Conservation (phyloP, 2,329 filamentous ascomycete genomes). For the Hymenoscyphus infarciens region DNA sequence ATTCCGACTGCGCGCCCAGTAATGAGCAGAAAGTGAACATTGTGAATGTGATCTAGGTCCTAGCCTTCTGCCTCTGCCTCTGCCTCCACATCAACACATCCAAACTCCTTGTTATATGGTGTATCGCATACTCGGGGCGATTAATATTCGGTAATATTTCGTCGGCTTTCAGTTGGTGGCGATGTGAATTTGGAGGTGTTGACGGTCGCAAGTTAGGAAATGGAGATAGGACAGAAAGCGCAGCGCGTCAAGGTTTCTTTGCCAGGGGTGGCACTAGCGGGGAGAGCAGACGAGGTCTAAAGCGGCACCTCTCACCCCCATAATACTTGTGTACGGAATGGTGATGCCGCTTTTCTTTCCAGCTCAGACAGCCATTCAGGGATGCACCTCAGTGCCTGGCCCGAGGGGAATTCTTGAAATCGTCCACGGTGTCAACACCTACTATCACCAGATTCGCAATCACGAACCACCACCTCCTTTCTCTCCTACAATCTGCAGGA, state of each 20-base stretch:
- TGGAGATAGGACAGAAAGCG: neutral
- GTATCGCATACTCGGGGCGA: neutral
- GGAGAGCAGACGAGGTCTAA: neutral
- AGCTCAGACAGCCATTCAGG: neutral
- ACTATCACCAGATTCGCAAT: neutral
- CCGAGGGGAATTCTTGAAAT: neutral
- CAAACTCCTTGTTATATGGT: neutral
- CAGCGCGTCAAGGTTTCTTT: conserved; percentile 3
- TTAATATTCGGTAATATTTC: neutral
- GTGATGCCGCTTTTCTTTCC: neutral
- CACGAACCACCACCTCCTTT: neutral
- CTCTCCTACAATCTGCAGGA: neutral
- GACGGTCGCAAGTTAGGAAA: neutral
- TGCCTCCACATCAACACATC: conserved; percentile 14
- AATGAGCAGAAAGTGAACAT: conserved; percentile 98
- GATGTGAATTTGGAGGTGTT: neutral
- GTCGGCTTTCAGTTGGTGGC: neutral
- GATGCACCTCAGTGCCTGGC: neutral
- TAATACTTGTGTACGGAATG: neutral
- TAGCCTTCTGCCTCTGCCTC: conserved; percentile 5
- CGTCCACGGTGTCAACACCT: conserved; percentile 23
- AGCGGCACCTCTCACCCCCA: neutral
- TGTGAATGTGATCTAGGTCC: conserved; percentile 8
- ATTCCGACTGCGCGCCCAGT: conserved; percentile 84
- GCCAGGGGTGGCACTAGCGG: neutral